Evolutionary conservation across 1,284 basidiomycete species (phyloP), one percentile per base, ranked within the genome.

Genomic region (Golubevia sp.): DNA sequence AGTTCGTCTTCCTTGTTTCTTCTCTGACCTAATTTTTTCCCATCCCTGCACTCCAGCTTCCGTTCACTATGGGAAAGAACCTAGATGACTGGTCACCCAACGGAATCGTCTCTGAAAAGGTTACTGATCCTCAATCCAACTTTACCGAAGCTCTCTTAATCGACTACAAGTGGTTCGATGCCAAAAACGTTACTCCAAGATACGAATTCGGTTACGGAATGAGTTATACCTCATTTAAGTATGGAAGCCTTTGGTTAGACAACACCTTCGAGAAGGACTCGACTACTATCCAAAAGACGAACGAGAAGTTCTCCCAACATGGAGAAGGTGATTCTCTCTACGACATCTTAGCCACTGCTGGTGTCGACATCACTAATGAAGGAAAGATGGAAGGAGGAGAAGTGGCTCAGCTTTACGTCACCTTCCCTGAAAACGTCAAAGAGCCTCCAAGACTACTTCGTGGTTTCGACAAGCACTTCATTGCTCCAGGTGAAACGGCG

Each of bases 151-250:
- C 71, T 26, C 53, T 68, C 18, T 54, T 72, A 21, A 56, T 74
- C 58, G 74, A 76, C 65, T 76, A 76, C 65, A 68, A 67, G 30
- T 67, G 64, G 59, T 73, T 72, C 49, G 74, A 76, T 54, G 56
- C 62, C 38, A 64, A 71, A 50, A 68, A 69, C 62, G 67, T 68
- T 49, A 67, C 64, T 2, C 72, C 74, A 21, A 60, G 67, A 3
- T 74, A 66, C 49, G 62, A 66, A 5, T 76, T 76, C 44, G 74
- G 74, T n/a, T 64, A 66, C 61, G 74, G 72, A 7, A 64, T 76
- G 24, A 67, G 62, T 21, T 76, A 74, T 59, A 60, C 67, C 11
- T 55, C 49, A 2, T 74, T 74, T 60, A 62, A 54, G 2, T 71
- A 71, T 50, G 7, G 26, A 2, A 26, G 52, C 3, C 18, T 66